These are phyloP conservation scores for Psilocybe sp. DNA, from an alignment of 768 basidiomycete species.

Conservation along the genomic window DNA sequence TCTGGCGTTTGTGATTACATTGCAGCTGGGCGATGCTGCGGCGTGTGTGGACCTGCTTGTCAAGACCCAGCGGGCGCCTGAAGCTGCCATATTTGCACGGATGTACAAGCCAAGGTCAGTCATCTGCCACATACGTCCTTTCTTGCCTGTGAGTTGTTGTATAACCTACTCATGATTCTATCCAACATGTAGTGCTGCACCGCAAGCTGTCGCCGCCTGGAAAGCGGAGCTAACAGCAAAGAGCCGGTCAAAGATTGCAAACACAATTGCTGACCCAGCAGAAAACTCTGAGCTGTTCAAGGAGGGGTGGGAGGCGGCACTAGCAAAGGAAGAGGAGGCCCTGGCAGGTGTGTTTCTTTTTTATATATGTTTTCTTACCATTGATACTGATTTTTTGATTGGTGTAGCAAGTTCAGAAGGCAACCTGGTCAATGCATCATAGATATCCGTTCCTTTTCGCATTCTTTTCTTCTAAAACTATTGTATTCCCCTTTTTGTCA, in stretches of 20 bases:
- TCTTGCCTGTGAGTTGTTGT: constrained; percentile 2
- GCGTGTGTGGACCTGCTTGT: constrained; percentile 82
- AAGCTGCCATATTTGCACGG: constrained; percentile 92
- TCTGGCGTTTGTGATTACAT: constrained; percentile 85
- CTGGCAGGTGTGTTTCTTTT: constrained; percentile 8
- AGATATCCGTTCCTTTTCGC: not conserved
- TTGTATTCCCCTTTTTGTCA: too few relatives aligned
- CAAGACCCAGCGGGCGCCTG: constrained; percentile 82
- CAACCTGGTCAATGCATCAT: constrained; percentile 7
- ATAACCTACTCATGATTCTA: not conserved
- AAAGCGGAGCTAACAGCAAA: constrained; percentile 64
- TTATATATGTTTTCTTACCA: not conserved
- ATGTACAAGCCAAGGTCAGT: constrained; percentile 84
- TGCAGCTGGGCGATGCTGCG: constrained; percentile 79
- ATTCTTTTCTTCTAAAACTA: not conserved
- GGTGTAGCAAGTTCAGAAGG: not conserved
- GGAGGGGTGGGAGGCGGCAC: constrained; percentile 55
- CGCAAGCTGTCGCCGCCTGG: constrained; percentile 78
- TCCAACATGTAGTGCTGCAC: constrained; percentile 44
- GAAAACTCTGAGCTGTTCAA: constrained; percentile 71
- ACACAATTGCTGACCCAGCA: constrained; percentile 71
- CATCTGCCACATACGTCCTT: not conserved
- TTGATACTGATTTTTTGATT: not conserved
- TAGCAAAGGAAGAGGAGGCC: constrained; percentile 28
- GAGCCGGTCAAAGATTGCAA: constrained; percentile 76